Evolutionary conservation across 108 stramenopile species (phyloP).

Genomic region (Aurantiochytrium sp.): DNA sequence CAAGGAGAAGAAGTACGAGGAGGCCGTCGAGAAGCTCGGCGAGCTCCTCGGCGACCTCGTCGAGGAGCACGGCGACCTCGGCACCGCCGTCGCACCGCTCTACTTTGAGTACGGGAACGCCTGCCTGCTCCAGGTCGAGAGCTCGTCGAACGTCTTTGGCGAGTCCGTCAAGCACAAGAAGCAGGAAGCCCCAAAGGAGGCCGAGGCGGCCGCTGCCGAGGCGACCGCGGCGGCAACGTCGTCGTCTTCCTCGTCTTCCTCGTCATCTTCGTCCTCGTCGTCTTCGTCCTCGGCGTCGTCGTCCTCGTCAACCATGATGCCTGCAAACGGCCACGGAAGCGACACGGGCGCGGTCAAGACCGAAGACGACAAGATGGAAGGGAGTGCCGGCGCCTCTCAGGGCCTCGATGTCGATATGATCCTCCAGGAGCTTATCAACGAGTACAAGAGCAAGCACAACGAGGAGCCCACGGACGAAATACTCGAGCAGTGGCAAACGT

Average conservation of each 20-base stretch:
- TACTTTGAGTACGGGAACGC: slow-evolving; percentile 25
- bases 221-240: neutral
- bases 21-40: neutral
- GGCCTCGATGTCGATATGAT: neutral
- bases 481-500: neutral
- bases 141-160: slow-evolving; percentile 21
- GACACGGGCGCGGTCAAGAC: too few relatives aligned
- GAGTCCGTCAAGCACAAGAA: slow-evolving; percentile 9
- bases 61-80: slow-evolving; percentile 3
- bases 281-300: too few relatives aligned
- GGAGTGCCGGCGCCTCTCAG: neutral
- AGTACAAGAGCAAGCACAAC: neutral
- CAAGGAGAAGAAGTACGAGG: slow-evolving; percentile 9
- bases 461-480: neutral
- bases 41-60: neutral
- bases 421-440: neutral
- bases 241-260: neutral
- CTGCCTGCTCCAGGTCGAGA: neutral
- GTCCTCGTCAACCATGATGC: too few relatives aligned
- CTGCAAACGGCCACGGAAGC: too few relatives aligned
- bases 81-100: neutral
- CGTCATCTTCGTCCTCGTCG: neutral
- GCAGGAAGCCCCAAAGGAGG: neutral
- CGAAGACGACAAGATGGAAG: neutral
- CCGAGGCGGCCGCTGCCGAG: neutral